A percentile compares a stretch with the other conserved stretches of the same genome.
These are phyloP conservation scores for Pyronema domesticum DNA, from an alignment of 495 filamentous ascomycete species.

Conservation along the genomic window DNA sequence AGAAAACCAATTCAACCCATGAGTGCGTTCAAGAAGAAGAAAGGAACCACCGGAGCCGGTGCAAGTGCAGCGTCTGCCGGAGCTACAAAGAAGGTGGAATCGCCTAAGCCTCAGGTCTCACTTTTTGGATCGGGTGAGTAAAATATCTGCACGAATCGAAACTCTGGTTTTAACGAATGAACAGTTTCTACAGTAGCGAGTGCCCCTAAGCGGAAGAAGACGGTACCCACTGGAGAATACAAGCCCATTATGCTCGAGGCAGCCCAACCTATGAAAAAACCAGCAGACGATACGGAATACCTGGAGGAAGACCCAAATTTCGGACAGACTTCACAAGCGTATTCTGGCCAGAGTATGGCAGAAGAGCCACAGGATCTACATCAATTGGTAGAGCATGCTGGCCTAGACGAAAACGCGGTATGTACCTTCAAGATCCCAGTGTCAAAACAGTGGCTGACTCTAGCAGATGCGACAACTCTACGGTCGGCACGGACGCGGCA, in stretches of 20 bases:
- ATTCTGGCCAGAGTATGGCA: not conserved
- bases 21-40: constrained; percentile 16
- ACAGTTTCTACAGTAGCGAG: not conserved
- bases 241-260: constrained; percentile 21
- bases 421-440: not conserved
- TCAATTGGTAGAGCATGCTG: constrained; percentile 14
- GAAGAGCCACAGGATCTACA: constrained; percentile 14
- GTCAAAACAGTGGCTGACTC: not conserved
- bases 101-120: constrained; percentile 17
- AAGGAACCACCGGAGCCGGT: no score
- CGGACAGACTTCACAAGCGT: no score
- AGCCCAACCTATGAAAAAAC: constrained; percentile 12
- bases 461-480: constrained; percentile 24
- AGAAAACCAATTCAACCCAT: constrained; percentile 23
- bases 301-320: not conserved
- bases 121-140: constrained; percentile 19
- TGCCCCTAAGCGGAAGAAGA: constrained; percentile 1
- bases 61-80: not conserved
- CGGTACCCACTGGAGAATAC: constrained; percentile 13
- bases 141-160: not conserved
- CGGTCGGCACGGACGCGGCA: constrained; percentile 18
- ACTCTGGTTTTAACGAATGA: not conserved
- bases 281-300: constrained; percentile 1
- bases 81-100: not conserved
- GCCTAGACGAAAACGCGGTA: constrained; percentile 20